Conservation (phyloP, 352 stramenopile species). For the Bremia lactucae region DNA sequence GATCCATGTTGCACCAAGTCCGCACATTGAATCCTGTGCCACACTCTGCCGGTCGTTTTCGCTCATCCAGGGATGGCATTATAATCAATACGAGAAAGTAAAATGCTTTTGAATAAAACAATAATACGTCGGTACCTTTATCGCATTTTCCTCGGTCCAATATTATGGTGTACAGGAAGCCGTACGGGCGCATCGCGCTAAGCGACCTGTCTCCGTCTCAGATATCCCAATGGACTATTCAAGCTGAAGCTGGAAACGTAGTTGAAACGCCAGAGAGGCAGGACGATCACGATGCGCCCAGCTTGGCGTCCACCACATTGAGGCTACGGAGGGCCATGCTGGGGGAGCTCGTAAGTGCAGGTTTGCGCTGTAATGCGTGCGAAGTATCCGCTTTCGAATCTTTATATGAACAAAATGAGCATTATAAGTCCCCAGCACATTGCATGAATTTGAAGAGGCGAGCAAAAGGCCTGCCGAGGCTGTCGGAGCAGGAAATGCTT, state of each 20-base stretch:
- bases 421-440: constrained; percentile 81
- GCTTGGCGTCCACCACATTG: constrained; percentile 14
- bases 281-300: constrained; percentile 17
- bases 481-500: constrained; percentile 30
- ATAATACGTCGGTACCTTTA: neutral
- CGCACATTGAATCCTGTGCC: constrained; percentile 75
- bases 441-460: constrained; percentile 74
- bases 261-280: no score
- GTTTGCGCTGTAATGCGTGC: constrained; percentile 66
- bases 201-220: constrained; percentile 42
- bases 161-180: constrained; percentile 14
- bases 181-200: constrained; percentile 52
- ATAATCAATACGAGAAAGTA: no score
- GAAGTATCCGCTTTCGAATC: constrained; percentile 53
- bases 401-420: constrained; percentile 70
- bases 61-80: constrained; percentile 34
- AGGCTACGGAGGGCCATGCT: constrained; percentile 24
- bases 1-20: constrained; percentile 87
- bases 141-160: neutral
- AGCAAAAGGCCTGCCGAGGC: constrained; percentile 36
- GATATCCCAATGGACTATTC: constrained; percentile 43
- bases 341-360: constrained; percentile 26
- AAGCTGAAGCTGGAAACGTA: constrained; percentile 44
- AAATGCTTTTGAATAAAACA: constrained; percentile 2
- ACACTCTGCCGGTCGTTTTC: constrained; percentile 36